A percentile compares a stretch with the other conserved stretches of the same genome.
These are phyloP conservation scores for Glebionis coronaria DNA, from an alignment of 129 eudicot species.

Conservation along the genomic window DNA sequence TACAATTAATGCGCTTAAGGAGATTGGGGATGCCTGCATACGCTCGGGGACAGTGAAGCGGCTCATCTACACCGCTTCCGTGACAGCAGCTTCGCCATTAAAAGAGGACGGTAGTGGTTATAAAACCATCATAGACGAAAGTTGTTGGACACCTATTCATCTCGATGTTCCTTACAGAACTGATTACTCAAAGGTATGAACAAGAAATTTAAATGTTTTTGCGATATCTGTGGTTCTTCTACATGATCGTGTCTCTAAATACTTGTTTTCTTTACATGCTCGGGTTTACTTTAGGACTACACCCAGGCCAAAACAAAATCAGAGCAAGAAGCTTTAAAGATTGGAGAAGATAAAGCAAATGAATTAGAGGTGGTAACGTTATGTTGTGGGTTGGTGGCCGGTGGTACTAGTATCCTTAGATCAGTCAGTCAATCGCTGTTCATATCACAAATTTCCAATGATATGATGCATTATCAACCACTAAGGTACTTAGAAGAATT, in stretches of 20 bases:
- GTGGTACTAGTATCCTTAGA: slow-evolving; percentile 13
- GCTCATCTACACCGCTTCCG: slow-evolving; percentile 50
- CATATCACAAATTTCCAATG: slow-evolving; percentile 29
- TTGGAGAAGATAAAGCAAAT: slow-evolving; percentile 10
- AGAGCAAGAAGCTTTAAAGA: slow-evolving; percentile 39
- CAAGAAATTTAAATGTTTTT: no score
- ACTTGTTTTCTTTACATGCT: no score
- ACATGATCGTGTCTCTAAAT: neutral
- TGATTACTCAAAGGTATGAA: slow-evolving; percentile 8
- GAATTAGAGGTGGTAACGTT: slow-evolving; percentile 40
- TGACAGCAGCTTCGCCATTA: slow-evolving; percentile 50
- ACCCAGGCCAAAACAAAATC: slow-evolving; percentile 22
- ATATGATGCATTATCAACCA: neutral
- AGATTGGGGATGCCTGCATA: slow-evolving; percentile 37
- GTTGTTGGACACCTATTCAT: slow-evolving; percentile 59
- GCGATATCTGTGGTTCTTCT: no score
- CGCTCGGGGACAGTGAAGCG: slow-evolving; percentile 51
- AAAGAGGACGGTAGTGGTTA: slow-evolving; percentile 49
- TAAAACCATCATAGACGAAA: slow-evolving; percentile 43
- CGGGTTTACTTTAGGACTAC: slow-evolving; percentile 7
- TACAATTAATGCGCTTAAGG: slow-evolving; percentile 40
- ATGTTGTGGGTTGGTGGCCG: slow-evolving; percentile 50
- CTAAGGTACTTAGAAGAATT: slow-evolving; percentile 44
- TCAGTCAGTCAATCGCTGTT: slow-evolving; percentile 17
- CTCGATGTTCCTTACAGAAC: slow-evolving; percentile 22